Conservation (phyloP, 371 early-diverging fungal genomes). For the Mortierella sp. region DNA sequence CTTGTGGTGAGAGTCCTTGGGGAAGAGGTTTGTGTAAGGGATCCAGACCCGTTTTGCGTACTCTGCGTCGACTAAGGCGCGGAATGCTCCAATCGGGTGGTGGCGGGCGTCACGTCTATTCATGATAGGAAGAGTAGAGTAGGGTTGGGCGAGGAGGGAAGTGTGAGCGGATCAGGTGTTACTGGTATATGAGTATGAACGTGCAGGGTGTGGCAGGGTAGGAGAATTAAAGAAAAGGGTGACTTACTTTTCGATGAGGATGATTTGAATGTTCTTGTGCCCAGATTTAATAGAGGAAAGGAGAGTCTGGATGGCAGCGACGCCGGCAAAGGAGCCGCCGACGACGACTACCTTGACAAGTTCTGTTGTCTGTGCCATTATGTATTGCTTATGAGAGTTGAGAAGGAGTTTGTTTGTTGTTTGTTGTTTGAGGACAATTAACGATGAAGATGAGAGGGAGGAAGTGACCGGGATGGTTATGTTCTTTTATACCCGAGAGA, state of each 20-base stretch:
- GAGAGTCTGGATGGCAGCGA: constrained; percentile 61
- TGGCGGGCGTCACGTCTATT: constrained; percentile 61
- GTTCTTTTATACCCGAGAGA: not conserved
- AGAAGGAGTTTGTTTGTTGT: not conserved
- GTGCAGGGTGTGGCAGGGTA: not conserved
- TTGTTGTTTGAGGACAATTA: not conserved
- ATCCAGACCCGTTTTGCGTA: constrained; percentile 65
- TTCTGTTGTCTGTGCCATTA: constrained; percentile 3
- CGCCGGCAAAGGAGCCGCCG: constrained; percentile 65
- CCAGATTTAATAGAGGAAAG: constrained; percentile 54
- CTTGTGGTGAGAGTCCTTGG: constrained; percentile 53
- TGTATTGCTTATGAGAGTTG: not conserved
- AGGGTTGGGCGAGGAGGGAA: not conserved
- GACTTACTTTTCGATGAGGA: constrained; percentile 61
- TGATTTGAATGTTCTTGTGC: constrained; percentile 59
- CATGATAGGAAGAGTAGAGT: no score
- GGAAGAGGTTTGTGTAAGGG: constrained; percentile 67
- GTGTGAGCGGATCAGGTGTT: not conserved
- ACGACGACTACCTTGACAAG: constrained; percentile 58
- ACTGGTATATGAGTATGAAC: not conserved
- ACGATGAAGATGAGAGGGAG: not conserved
- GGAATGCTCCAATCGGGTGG: constrained; percentile 63
- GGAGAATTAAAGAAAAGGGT: not conserved
- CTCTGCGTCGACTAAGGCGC: constrained; percentile 63
- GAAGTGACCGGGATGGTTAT: not conserved